phyloP scores from a whole-genome alignment of 225 moss, liverwort and hornwort genomes.

The Straminergon stramineum region DNA sequence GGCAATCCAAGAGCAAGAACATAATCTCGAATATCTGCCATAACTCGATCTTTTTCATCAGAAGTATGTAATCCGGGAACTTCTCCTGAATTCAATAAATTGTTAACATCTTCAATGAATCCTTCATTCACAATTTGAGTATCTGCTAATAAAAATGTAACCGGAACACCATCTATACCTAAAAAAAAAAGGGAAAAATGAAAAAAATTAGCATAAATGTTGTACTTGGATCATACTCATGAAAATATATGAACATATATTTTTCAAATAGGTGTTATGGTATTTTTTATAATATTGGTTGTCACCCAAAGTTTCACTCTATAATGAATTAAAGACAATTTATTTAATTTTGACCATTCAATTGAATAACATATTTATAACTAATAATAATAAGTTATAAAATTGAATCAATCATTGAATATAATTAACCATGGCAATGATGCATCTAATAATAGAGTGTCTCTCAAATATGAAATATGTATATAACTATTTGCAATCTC shows the following conservation, averaged over 20 bases:
- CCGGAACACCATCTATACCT: constrained; percentile 61
- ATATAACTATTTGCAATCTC: neutral
- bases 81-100: constrained; percentile 80
- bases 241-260: too few species aligned
- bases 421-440: neutral
- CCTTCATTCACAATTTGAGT: constrained; percentile 96
- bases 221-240: neutral
- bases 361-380: neutral
- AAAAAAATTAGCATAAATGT: too few species aligned
- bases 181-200: neutral
- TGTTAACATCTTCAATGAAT: constrained; percentile 86
- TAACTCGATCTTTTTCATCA: constrained; percentile 74
- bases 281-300: neutral
- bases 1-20: constrained; percentile 62
- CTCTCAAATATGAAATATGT: neutral
- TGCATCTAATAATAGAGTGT: neutral
- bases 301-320: accelerated
- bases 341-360: neutral
- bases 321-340: neutral
- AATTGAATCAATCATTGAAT: neutral
- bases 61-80: constrained; percentile 73
- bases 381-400: too few species aligned
- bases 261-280: neutral
- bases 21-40: constrained; percentile 60
- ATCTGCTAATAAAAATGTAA: constrained; percentile 77